Evolutionary conservation across 169 alveolate genomes (phyloP).

Genomic region (Neospora caninum): DNA sequence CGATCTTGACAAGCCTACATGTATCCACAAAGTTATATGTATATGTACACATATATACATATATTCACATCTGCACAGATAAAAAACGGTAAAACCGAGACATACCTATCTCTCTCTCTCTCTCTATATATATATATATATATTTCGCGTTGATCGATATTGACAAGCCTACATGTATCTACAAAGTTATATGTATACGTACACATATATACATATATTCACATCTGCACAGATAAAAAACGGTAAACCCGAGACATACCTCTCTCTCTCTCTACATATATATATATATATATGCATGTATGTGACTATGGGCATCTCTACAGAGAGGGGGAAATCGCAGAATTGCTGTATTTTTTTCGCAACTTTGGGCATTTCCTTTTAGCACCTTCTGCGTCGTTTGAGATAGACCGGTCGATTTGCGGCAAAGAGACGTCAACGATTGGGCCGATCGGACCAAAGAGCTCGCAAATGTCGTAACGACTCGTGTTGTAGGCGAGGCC

Average conservation of each 20-base stretch:
- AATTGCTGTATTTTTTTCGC: too few species aligned
- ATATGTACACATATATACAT: neutral
- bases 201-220: neutral
- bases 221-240: neutral
- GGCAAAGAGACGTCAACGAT: slow-evolving; percentile 29
- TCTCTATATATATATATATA: neutral
- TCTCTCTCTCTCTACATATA: neutral
- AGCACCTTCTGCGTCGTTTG: slow-evolving; percentile 47
- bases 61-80: neutral
- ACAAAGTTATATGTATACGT: neutral
- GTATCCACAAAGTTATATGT: neutral
- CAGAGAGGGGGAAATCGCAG: too few species aligned
- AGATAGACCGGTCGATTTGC: slow-evolving; percentile 47
- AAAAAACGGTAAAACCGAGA: neutral
- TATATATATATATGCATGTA: neutral
- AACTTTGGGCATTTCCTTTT: neutral
- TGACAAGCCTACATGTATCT: too few species aligned
- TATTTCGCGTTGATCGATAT: neutral
- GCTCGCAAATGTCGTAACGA: slow-evolving; percentile 55
- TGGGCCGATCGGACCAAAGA: slow-evolving; percentile 44
- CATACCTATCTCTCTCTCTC: neutral
- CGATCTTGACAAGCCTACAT: neutral
- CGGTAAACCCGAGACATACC: neutral
- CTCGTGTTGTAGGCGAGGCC: slow-evolving; percentile 66
- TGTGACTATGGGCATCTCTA: too few species aligned